Percentiles rank a stretch among this genome's conserved stretches.
These are phyloP conservation scores for Gnaphalium uliginosum DNA, from an alignment of 129 eudicot species.

Conservation along the genomic window DNA sequence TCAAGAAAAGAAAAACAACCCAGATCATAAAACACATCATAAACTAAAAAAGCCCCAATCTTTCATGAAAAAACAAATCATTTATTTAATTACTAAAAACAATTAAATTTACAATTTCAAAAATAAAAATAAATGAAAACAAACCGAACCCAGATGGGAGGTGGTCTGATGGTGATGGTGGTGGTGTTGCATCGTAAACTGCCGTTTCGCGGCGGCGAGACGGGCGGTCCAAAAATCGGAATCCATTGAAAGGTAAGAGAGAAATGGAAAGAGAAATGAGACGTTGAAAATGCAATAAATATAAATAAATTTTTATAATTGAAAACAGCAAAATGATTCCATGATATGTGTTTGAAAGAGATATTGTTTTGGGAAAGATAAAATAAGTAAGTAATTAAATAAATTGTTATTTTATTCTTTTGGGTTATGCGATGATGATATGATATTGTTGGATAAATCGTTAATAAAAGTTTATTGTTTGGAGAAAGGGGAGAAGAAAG, in stretches of 20 bases:
- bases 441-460: conserved; percentile 7
- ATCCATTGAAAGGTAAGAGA: conserved; percentile 50
- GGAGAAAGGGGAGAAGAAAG: not conserved
- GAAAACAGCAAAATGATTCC: conserved; percentile 27
- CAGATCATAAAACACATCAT: not conserved
- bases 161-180: conserved; percentile 48
- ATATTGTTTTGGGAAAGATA: conserved; percentile 18
- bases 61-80: not conserved
- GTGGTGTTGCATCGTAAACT: conserved; percentile 66
- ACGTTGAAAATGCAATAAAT: conserved; percentile 10
- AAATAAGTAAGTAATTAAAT: not conserved
- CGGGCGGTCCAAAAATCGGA: conserved; percentile 92
- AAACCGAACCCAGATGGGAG: conserved; percentile 72
- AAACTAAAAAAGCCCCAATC: not conserved
- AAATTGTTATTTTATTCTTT: not conserved
- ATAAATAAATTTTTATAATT: conserved; percentile 14
- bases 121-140: not conserved
- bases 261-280: not conserved
- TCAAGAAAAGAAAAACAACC: not conserved
- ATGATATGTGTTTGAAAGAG: conserved; percentile 16
- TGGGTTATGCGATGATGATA: not conserved
- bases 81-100: not conserved
- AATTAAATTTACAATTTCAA: not conserved
- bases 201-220: conserved; percentile 88
- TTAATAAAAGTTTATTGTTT: not conserved